phyloP scores from a whole-genome alignment of 495 filamentous ascomycete genomes.

The Penicillium argentinense region DNA sequence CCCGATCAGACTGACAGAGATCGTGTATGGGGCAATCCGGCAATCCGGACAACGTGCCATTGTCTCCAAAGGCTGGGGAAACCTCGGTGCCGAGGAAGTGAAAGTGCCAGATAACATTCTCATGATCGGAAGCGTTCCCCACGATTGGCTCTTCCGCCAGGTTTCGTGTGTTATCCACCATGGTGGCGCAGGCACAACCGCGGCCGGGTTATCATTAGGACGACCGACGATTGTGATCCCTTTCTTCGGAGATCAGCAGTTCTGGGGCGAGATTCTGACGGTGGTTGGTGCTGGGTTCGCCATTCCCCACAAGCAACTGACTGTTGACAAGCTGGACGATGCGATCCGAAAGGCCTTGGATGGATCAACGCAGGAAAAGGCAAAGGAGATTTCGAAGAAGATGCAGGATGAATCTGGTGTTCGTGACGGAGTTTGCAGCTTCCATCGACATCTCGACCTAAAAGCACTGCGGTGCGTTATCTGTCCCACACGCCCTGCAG shows the following conservation, averaged over 20 bases:
- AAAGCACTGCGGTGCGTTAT: conserved; percentile 63
- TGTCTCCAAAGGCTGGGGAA: conserved; percentile 81
- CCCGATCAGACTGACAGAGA: conserved; percentile 61
- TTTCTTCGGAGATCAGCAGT: conserved; percentile 85
- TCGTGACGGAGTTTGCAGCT: conserved; percentile 62
- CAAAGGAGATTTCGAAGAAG: conserved; percentile 54
- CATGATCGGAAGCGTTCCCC: conserved; percentile 74
- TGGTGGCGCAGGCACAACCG: conserved; percentile 80
- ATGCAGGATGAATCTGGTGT: conserved; percentile 67
- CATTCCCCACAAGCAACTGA: conserved; percentile 69
- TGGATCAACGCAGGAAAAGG: conserved; percentile 54
- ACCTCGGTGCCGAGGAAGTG: conserved; percentile 60
- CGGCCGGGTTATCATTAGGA: conserved; percentile 66
- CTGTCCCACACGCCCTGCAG: conserved; percentile 62
- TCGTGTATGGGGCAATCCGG: conserved; percentile 68
- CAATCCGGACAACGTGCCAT: conserved; percentile 68
- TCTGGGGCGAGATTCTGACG: conserved; percentile 78
- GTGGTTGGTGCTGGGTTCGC: conserved; percentile 71
- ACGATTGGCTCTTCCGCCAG: conserved; percentile 79
- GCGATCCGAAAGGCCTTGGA: conserved; percentile 60
- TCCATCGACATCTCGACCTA: conserved; percentile 66
- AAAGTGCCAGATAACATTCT: conserved; percentile 67
- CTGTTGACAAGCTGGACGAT: conserved; percentile 57
- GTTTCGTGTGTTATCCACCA: conserved; percentile 80
- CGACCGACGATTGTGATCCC: conserved; percentile 76